Evolutionary conservation across 2,329 filamentous ascomycete species (phyloP), one percentile per base, ranked within the genome.

Genomic region (Gnomoniopsis sp.): DNA sequence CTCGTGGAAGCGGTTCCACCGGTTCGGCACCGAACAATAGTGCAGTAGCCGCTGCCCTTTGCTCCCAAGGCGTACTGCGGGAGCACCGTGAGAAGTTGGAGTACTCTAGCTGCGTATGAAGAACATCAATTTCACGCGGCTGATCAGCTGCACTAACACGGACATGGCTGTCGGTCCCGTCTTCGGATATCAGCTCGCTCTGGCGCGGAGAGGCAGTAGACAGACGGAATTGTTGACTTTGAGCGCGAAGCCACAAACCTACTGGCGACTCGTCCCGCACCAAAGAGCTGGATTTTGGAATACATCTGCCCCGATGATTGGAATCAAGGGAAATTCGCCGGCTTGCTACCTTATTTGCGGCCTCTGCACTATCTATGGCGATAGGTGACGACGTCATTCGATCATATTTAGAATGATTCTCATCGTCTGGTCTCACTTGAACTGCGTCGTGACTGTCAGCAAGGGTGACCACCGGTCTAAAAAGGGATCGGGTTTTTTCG

Each of bases 211-310:
- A 58, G 26, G 55, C 21, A 4, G 43, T 55, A 4, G 53, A 49
- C 3, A 41, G 21, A 12, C 56, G 59, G 36, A 59, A 61, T 14
- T 52, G 57, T 44, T 56, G 51, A 14, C 22, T 43, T 34, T 61
- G 59, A 21, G 59, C 53, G 22, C 57, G 57, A 26, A 61, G 53
- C 59, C 59, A 61, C 30, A 61, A 21, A 8, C 59, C 59, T 3
- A 61, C 56, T 2, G 57, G 59, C 17, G 59, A 61, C 34, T 61
- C 59, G 7, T 53, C 59, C 2, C 59, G 59, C 4, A 59, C 26
- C 38, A 59, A 48, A 19, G 57, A 56, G 49, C 53, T 34, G 10
- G 59, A 61, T 2, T 53, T 49, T 3, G 59, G 59, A 12, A 61
- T 59, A 22, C 49, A 53, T 6, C 17, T 19, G 26, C n/a, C 34